Conservation (phyloP, 1,284 basidiomycete species). For the Filobasidium uniguttulatum region DNA sequence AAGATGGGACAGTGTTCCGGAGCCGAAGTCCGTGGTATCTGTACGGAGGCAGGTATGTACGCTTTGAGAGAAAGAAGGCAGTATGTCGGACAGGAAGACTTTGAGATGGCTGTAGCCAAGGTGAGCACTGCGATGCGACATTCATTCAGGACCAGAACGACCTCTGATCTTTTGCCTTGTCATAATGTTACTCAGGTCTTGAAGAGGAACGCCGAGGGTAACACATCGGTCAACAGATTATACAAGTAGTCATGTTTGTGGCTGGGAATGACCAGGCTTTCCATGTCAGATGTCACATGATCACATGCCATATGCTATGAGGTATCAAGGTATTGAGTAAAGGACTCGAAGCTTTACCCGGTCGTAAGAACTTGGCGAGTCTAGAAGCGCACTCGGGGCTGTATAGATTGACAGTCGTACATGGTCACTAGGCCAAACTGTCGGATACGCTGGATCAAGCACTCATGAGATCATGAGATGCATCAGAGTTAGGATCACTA, state of each 20-base stretch:
- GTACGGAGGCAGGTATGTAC: conserved; percentile 98
- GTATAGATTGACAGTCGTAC: no score
- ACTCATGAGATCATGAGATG: no score
- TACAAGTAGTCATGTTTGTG: conserved; percentile 49
- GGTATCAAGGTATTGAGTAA: no score
- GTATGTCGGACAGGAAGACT: conserved; percentile 96
- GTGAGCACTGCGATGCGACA: conserved; percentile 22
- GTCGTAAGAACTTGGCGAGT: no score
- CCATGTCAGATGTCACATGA: no score
- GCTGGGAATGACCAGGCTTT: no score
- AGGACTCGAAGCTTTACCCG: no score
- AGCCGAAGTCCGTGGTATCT: conserved; percentile 95
- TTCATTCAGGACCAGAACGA: neutral
- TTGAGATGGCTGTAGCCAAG: conserved; percentile 96
- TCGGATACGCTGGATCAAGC: no score
- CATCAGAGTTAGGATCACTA: no score
- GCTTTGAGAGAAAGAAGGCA: conserved; percentile 86
- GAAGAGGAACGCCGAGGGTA: conserved; percentile 84
- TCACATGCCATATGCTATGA: no score
- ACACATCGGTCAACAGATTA: conserved; percentile 78
- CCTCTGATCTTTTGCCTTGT: conserved; percentile 35
- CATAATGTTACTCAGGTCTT: conserved; percentile 44
- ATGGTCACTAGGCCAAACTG: no score
- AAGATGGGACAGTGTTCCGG: conserved; percentile 99
- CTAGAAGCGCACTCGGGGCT: no score